Conservation (phyloP, 345 rosid genomes). For the Aegle marmelos region DNA sequence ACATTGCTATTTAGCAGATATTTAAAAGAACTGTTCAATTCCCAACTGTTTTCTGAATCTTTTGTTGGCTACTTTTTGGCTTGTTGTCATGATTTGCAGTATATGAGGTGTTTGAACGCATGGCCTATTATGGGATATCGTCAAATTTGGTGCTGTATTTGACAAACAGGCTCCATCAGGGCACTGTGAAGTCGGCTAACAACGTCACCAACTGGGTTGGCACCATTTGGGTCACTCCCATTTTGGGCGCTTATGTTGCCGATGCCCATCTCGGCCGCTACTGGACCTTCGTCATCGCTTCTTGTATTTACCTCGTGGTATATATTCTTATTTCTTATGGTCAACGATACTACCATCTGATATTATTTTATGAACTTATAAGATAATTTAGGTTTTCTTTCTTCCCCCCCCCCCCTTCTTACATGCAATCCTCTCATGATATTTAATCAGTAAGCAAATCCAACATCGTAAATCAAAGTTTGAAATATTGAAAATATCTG, state of each 20-base stretch:
- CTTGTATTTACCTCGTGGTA: conserved; percentile 57
- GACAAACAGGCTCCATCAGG: conserved; percentile 75
- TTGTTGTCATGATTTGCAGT: conserved; percentile 27
- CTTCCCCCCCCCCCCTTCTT: no score
- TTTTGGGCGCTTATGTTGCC: conserved; percentile 83
- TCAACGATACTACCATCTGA: no score
- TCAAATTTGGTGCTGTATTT: conserved; percentile 69
- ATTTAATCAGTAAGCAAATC: background rate
- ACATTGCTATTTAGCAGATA: no score
- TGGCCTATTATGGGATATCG: conserved; percentile 91
- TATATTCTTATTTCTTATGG: background rate
- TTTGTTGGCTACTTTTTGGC: background rate
- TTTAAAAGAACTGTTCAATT: no score
- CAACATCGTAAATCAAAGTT: background rate
- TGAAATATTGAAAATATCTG: background rate
- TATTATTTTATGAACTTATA: no score
- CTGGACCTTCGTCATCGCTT: conserved; percentile 60
- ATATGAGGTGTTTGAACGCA: conserved; percentile 79
- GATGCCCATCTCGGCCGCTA: conserved; percentile 92
- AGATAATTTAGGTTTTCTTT: no score
- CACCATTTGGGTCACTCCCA: conserved; percentile 74
- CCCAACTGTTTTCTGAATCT: background rate
- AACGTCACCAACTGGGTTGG: conserved; percentile 98
- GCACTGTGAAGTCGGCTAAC: conserved; percentile 78
- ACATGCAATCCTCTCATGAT: no score